phyloP scores from a whole-genome alignment of 2,329 filamentous ascomycete species.

The Phymatotrichopsis omnivora region DNA sequence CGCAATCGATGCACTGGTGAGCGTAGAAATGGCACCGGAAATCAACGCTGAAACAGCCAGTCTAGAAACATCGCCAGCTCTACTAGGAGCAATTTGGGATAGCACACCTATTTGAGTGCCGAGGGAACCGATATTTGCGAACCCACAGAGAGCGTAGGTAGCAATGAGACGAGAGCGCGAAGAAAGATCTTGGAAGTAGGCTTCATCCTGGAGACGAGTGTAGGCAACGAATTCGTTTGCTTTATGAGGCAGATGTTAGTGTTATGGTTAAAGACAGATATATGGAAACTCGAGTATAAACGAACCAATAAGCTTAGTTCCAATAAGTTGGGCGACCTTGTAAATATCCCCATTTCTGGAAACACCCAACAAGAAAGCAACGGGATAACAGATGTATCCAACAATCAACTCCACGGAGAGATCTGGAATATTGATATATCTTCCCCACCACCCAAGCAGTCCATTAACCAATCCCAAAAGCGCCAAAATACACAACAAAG shows the following conservation, averaged over 20 bases:
- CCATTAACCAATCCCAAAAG: conserved; percentile 64
- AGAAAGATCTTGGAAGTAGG: conserved; percentile 34
- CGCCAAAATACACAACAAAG: conserved; percentile 73
- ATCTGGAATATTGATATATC: conserved; percentile 58
- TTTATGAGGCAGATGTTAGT: not conserved
- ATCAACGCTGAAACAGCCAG: conserved; percentile 42
- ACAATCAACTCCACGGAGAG: conserved; percentile 66
- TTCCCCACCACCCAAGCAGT: conserved; percentile 73
- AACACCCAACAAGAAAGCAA: conserved; percentile 74
- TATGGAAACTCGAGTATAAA: conserved; percentile 4
- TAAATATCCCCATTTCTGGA: conserved; percentile 53
- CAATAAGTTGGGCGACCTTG: conserved; percentile 67
- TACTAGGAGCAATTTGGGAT: conserved; percentile 42
- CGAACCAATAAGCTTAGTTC: conserved; percentile 68
- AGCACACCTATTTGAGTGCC: conserved; percentile 47
- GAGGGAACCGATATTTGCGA: conserved; percentile 45
- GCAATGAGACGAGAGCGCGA: conserved; percentile 43
- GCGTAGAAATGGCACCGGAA: conserved; percentile 42
- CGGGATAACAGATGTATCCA: conserved; percentile 66
- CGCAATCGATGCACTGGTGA: conserved; percentile 41
- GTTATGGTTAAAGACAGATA: not conserved
- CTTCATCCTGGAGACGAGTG: conserved; percentile 24
- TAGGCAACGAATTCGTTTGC: conserved; percentile 31
- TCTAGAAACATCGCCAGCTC: conserved; percentile 43
- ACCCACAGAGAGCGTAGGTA: conserved; percentile 45